Conservation (phyloP, 352 stramenopile species). For the Phytophthora megakarya region DNA sequence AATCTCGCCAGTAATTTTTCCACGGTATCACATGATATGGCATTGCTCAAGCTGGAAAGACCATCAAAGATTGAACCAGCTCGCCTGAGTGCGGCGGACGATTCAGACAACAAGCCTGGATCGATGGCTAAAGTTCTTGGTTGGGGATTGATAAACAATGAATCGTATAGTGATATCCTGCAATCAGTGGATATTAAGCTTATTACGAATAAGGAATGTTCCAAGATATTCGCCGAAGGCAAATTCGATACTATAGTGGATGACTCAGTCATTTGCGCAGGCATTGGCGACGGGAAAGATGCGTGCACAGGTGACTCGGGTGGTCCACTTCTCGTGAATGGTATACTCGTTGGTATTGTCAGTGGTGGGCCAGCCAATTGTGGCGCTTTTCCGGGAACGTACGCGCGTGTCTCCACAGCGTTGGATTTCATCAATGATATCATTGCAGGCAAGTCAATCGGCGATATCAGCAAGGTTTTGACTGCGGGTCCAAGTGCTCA, state of each 20-base stretch:
- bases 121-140: constrained; percentile 45
- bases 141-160: constrained; percentile 47
- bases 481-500: too few species aligned
- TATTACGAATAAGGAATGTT: constrained; percentile 48
- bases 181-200: constrained; percentile 49
- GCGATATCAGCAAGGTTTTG: too few species aligned
- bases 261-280: constrained; percentile 43
- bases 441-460: too few species aligned
- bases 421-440: constrained; percentile 60
- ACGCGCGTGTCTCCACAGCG: constrained; percentile 54
- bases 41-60: constrained; percentile 49
- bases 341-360: constrained; percentile 61
- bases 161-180: constrained; percentile 23
- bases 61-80: constrained; percentile 32
- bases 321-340: constrained; percentile 51
- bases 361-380: constrained; percentile 57
- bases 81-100: constrained; percentile 33
- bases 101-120: constrained; percentile 44
- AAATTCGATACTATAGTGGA: background rate
- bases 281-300: constrained; percentile 49
- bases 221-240: constrained; percentile 16
- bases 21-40: constrained; percentile 32
- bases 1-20: background rate
- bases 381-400: constrained; percentile 54
- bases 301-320: constrained; percentile 70